Conservation (phyloP, 306 rosid species). For the Inga leiocalycina region DNA sequence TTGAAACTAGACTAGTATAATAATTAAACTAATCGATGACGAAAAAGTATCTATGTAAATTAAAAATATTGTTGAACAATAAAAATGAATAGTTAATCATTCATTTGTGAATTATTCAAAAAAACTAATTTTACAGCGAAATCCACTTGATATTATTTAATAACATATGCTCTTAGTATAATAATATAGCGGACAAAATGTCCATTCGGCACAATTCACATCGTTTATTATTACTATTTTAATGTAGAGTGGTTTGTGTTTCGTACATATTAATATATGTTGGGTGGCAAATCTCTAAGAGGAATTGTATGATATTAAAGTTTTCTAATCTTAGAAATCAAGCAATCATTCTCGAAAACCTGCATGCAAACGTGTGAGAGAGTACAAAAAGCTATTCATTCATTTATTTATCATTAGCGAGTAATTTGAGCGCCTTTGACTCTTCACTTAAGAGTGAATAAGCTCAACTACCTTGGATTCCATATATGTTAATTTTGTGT, state of each 20-base stretch:
- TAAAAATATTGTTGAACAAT: too few relatives aligned
- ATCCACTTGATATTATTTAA: neutral
- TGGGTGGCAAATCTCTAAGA: neutral
- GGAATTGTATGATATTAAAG: constrained; percentile 15
- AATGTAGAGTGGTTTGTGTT: neutral
- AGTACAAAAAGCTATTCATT: neutral
- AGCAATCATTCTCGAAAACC: constrained; percentile 33
- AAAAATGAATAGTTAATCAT: neutral
- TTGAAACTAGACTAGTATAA: neutral
- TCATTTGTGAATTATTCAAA: neutral
- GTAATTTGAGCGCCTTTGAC: neutral
- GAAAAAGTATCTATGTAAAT: too few relatives aligned
- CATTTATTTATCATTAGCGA: neutral
- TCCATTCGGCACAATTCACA: neutral
- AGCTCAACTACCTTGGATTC: neutral
- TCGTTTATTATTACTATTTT: neutral
- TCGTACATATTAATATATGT: neutral
- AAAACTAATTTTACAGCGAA: neutral
- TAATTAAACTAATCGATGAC: neutral
- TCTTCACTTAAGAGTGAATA: neutral
- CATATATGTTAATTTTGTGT: neutral
- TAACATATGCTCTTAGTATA: neutral
- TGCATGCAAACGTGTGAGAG: neutral
- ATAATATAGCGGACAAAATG: neutral
- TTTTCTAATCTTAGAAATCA: constrained; percentile 27